Evolutionary conservation across 768 basidiomycete species (phyloP).

Genomic region (Lactarius sanguifluus): DNA sequence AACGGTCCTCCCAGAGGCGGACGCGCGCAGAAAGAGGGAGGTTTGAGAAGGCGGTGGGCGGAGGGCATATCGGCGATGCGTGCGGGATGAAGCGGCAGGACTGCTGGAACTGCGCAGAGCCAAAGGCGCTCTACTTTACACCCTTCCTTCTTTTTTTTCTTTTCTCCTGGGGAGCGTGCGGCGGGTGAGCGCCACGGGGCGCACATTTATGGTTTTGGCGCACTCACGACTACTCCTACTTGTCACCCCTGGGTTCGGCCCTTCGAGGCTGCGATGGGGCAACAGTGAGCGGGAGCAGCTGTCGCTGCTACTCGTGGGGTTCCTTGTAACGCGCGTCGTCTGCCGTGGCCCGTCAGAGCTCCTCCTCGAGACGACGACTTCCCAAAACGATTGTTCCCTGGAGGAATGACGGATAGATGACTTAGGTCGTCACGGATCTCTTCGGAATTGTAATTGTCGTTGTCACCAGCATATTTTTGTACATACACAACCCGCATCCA

Average conservation of each 20-base stretch:
- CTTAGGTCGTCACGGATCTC: conserved; percentile 15
- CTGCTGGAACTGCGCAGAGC: conserved; percentile 14
- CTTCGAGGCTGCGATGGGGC: conserved; percentile 3
- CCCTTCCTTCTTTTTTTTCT: neutral
- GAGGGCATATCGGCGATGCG: neutral
- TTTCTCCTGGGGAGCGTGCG: conserved; percentile 8
- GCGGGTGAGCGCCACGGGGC: neutral
- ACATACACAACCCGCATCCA: neutral
- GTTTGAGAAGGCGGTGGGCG: neutral
- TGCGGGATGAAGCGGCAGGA: conserved; percentile 17
- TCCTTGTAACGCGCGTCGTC: neutral
- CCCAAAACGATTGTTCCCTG: conserved; percentile 16
- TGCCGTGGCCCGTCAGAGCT: neutral
- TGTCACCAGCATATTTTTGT: conserved; percentile 17
- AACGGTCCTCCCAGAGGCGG: neutral
- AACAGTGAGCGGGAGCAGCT: conserved; percentile 13
- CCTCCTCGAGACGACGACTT: conserved; percentile 4
- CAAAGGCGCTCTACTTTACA: neutral
- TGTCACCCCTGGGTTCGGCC: conserved; percentile 6
- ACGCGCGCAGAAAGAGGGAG: neutral
- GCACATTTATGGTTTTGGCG: conserved; percentile 8
- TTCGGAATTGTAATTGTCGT: neutral
- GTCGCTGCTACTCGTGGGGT: conserved; percentile 12
- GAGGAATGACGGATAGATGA: conserved; percentile 13
- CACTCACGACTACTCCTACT: conserved; percentile 10